These are phyloP conservation scores for Trichoderma sp. DNA, from an alignment of 2,329 filamentous ascomycete species.

Conservation along the genomic window DNA sequence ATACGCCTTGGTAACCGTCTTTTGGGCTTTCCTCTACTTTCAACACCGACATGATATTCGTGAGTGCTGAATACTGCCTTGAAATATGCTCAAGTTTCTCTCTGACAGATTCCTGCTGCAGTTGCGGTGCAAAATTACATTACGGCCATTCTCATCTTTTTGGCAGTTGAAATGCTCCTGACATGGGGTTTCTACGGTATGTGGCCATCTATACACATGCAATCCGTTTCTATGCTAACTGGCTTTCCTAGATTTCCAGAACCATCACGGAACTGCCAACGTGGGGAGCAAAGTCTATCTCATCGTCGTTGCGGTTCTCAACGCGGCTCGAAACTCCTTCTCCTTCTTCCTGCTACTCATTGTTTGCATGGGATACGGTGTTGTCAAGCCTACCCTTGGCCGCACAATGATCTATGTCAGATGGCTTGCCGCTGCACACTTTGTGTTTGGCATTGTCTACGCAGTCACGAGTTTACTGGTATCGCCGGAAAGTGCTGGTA, in stretches of 20 bases:
- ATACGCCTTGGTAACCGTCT: conserved; percentile 79
- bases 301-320: conserved; percentile 86
- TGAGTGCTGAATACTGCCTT: conserved; percentile 39
- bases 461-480: conserved; percentile 85
- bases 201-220: conserved; percentile 23
- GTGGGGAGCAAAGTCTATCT: conserved; percentile 79
- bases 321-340: conserved; percentile 92
- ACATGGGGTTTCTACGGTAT: conserved; percentile 96
- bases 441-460: conserved; percentile 92
- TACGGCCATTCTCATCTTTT: conserved; percentile 89
- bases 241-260: conserved; percentile 70
- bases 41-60: conserved; percentile 89
- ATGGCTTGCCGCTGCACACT: conserved; percentile 86
- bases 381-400: conserved; percentile 89
- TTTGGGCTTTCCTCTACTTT: conserved; percentile 92
- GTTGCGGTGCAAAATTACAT: conserved; percentile 99
- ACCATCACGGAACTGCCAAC: conserved; percentile 76
- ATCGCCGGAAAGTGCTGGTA: conserved; percentile 78
- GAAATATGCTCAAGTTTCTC: neutral
- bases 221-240: neutral
- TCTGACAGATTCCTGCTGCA: conserved; percentile 32
- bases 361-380: conserved; percentile 98
- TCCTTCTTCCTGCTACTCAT: conserved; percentile 97
- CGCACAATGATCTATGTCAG: conserved; percentile 93
- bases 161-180: conserved; percentile 94